Percentiles rank a stretch among this genome's conserved stretches.
These are phyloP conservation scores for Reticulascus tulasneorum DNA, from an alignment of 2,329 filamentous ascomycete species.

Conservation along the genomic window DNA sequence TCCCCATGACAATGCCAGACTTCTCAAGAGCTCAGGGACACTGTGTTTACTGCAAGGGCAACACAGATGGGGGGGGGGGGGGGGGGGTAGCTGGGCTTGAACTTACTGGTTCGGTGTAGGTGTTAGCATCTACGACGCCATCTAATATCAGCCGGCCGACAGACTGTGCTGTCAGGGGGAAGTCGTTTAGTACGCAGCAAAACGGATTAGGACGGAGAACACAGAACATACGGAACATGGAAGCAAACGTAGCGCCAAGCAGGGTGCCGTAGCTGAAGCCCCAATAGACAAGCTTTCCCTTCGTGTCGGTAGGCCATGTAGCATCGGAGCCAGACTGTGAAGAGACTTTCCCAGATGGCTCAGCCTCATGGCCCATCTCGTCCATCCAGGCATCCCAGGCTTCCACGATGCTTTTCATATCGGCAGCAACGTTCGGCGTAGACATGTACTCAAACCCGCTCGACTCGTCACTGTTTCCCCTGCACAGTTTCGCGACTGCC, in stretches of 20 bases:
- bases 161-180: conserved; percentile 4
- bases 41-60: not conserved
- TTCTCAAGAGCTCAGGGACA: too few species aligned
- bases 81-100: not conserved
- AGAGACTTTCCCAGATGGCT: not conserved
- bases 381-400: conserved; percentile 11
- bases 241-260: conserved; percentile 30
- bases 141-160: conserved; percentile 28
- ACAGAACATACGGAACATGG: conserved; percentile 26
- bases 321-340: conserved; percentile 2
- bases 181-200: conserved; percentile 3
- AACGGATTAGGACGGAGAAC: not conserved
- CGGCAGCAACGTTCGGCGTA: conserved; percentile 16
- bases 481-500: conserved; percentile 28
- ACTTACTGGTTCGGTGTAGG: conserved; percentile 29
- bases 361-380: conserved; percentile 6
- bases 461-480: conserved; percentile 19
- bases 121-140: conserved; percentile 22
- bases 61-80: not conserved
- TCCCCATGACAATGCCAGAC: too few species aligned
- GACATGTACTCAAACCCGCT: conserved; percentile 12
- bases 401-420: conserved; percentile 15
- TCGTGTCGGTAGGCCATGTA: conserved; percentile 6
- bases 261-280: conserved; percentile 34
- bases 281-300: conserved; percentile 27